Evolutionary conservation across 2,329 filamentous ascomycete genomes (phyloP), one percentile per base, ranked within the genome.

Genomic region (Calonectria crousiana): DNA sequence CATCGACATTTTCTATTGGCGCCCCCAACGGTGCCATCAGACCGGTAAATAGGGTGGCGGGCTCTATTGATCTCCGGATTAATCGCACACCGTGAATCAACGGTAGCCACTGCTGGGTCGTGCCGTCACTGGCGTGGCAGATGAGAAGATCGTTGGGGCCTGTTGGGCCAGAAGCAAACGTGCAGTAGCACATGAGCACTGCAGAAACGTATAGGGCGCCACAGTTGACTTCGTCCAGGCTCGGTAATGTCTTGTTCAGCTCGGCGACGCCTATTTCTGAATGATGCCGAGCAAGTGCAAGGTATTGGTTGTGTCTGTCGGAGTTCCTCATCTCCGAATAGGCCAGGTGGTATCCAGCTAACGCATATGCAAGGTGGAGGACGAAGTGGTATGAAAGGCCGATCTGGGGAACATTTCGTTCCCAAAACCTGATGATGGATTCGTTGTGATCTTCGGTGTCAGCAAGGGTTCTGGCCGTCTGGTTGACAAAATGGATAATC

Each of bases 131-230:
- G 36, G 78, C 70, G 56, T 78, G 71, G 73, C 80, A 82, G 20
- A 83, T 72, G 16, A 83, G 78, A 5, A 83, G 76, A 36, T 83
- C 82, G 36, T 81, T 75, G 3, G 74, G 74, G 13, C 79, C 75
- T 6, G 75, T 78, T 2, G 82, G 82, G 2, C 82, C 82, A 9
- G 81, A 81, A 34, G 82, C 82, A 71, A 83, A 82, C 10, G 78
- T 78, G 52, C 79, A 82, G 52, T 81, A 82, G 62, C 82, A 83
- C 9, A 82, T 76, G 6, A 83, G 76, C 26, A 79, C 68, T 10
- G 81, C 77, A 2, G 81, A 77, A 10, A 82, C 72, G 62, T 83
- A 83, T 18, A 82, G 69, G 10, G 82, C 78, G n/a, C 81, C 81
- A 49, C 82, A 83, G 62, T 81, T 83, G 53, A 73, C 72, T 28